Conservation (phyloP, 768 basidiomycete genomes). For the Tephrocybe sp. region DNA sequence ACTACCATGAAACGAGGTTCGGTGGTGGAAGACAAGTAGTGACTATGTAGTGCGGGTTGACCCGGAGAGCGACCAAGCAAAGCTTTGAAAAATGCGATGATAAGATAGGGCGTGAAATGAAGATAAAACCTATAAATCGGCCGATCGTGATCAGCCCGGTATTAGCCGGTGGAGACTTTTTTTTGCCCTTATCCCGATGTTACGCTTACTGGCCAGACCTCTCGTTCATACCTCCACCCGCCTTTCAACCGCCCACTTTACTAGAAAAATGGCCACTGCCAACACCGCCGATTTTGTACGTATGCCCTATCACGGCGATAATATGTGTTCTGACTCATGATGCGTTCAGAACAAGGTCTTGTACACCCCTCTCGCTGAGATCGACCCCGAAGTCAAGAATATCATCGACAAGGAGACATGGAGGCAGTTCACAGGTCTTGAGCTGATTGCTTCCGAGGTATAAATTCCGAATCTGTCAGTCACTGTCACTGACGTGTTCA, state of each 20-base stretch:
- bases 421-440: constrained; percentile 96
- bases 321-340: constrained; percentile 7
- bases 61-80: no score
- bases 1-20: no score
- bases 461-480: constrained; percentile 17
- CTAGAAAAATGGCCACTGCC: constrained; percentile 59
- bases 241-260: constrained; percentile 25
- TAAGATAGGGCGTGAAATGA: no score
- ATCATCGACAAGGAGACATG: constrained; percentile 99
- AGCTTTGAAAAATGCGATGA: no score
- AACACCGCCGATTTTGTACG: constrained; percentile 64
- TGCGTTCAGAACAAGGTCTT: constrained; percentile 80
- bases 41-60: no score
- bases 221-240: constrained; percentile 33
- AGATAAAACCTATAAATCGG: no score
- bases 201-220: constrained; percentile 38
- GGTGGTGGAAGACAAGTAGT: no score
- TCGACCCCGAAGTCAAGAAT: constrained; percentile 93
- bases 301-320: constrained; percentile 8
- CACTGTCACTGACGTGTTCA: constrained; percentile 6
- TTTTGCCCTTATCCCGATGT: constrained; percentile 28
- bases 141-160: constrained; percentile 22
- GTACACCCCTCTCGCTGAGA: constrained; percentile 85
- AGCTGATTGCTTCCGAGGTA: constrained; percentile 99
- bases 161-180: constrained; percentile 21